phyloP scores from a whole-genome alignment of 306 rosid species.

The Trichosanthes truncata region DNA sequence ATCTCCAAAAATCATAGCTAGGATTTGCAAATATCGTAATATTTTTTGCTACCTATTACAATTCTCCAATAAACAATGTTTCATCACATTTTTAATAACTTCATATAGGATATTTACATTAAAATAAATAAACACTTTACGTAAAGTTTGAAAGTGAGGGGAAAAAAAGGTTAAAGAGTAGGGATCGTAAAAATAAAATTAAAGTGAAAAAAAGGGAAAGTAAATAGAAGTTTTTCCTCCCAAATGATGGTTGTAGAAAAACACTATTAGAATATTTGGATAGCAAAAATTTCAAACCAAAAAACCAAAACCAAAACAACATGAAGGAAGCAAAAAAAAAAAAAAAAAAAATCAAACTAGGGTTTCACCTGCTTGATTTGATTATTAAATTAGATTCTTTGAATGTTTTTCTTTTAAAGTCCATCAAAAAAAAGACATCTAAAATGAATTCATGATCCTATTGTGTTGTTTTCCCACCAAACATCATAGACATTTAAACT shows the following conservation, averaged over 20 bases:
- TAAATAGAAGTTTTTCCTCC: too few species aligned
- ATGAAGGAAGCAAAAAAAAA: not conserved
- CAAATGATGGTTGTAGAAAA: not conserved
- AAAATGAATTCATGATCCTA: not conserved
- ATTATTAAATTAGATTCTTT: not conserved
- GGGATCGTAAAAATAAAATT: not conserved
- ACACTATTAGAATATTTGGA: not conserved
- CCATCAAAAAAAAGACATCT: not conserved
- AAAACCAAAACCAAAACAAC: not conserved
- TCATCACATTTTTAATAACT: not conserved
- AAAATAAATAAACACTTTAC: not conserved
- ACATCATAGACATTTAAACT: conserved; percentile 1
- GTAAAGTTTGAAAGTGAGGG: not conserved
- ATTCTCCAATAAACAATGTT: not conserved
- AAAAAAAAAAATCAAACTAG: not conserved
- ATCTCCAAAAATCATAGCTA: too few species aligned
- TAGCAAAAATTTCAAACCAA: not conserved
- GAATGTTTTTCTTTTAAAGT: not conserved
- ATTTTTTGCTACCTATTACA: too few species aligned
- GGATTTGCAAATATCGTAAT: too few species aligned
- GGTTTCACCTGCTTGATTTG: not conserved
- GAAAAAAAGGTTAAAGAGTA: not conserved
- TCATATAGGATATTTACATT: not conserved
- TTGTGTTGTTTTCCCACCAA: conserved; percentile 1
- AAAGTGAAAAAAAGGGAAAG: not conserved